Base-by-base conservation (phyloP, 345 rosid species). In the Dovyalis caffra region DNA sequence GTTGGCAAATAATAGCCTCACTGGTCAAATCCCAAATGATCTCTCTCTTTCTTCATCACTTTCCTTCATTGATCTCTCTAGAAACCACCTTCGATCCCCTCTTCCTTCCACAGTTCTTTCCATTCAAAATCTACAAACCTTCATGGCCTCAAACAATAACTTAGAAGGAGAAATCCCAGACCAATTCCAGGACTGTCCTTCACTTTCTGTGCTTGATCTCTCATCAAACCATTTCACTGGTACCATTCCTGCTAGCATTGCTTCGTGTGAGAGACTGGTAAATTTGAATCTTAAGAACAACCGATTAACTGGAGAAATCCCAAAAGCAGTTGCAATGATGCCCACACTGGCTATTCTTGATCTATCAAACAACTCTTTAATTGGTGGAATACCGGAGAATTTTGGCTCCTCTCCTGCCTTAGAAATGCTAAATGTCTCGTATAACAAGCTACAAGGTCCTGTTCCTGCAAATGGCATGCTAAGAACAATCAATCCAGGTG, bases 161-260 rank as follows among this genome's bases (percentile, higher is more conserved):
- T 76, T 95, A 60, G 79, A 75, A 65, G 99, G 97, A n/a, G 92
- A 90, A 79, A 71, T 95, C 69, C 99, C 99, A 0, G 94, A 89
- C 53, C 94, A 87, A 73, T 92, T 92, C 82, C 99, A 95, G 82
- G 99, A 90, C 77, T 90, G 94, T 74, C 97, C 97, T 80, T 82
- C 95, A 2, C 97, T 95, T 60, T 83, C 92, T 5, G 83, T 75
- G 71, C 91, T 95, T 62, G 99, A 95, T 82, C 93, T 95, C 75
- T 92, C 97, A 35, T 83, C 88, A 56, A 95, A 92, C 86, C 84
- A 61, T 78, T 80, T 95, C 43, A 75, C 84, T n/a, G 93, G 99
- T 60, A 79, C 64, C 66, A 90, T 95, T 56, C 99, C 97, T 1
- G 74, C 89, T 18, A 90, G 95, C 90, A 85, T 92, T 77, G 97